Evolutionary conservation across 2,329 filamentous ascomycete species (phyloP).

Genomic region (Amylocarpus encephaloides): DNA sequence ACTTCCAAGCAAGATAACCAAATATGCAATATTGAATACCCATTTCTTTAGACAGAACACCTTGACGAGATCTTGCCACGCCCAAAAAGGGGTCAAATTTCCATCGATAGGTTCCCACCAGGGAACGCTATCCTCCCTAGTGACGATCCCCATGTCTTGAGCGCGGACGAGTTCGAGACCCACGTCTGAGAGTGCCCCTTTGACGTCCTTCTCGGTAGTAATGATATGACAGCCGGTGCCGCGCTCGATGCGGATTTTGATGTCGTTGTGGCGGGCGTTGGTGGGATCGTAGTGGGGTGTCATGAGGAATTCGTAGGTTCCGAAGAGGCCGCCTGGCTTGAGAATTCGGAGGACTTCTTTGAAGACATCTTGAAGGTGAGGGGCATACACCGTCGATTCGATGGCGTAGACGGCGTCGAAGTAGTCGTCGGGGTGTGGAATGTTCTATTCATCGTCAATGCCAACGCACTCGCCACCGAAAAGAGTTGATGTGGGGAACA

Average conservation of each 20-base stretch:
- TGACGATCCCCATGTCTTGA: background rate
- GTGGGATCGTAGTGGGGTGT: background rate
- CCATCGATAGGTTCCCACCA: slow-evolving; percentile 6
- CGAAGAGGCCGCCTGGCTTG: background rate
- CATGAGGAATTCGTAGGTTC: slow-evolving; percentile 4
- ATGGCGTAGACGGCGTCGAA: slow-evolving; percentile 6
- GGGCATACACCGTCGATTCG: background rate
- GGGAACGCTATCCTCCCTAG: background rate
- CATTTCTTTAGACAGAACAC: slow-evolving; percentile 1
- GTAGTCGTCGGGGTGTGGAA: background rate
- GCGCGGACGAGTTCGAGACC: background rate
- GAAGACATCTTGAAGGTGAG: slow-evolving; percentile 1
- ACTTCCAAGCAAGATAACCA: background rate
- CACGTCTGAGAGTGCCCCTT: background rate
- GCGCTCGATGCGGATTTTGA: slow-evolving; percentile 2
- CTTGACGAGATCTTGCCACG: background rate
- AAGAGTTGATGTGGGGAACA: background rate
- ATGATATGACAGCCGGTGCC: slow-evolving; percentile 3
- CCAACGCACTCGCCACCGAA: background rate
- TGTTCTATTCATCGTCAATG: background rate
- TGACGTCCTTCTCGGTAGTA: background rate
- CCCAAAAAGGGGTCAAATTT: background rate
- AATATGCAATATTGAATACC: background rate
- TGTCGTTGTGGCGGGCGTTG: background rate
- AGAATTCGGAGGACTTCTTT: background rate